phyloP scores from a whole-genome alignment of 805 yeast species.

The Candida glaebosa region DNA sequence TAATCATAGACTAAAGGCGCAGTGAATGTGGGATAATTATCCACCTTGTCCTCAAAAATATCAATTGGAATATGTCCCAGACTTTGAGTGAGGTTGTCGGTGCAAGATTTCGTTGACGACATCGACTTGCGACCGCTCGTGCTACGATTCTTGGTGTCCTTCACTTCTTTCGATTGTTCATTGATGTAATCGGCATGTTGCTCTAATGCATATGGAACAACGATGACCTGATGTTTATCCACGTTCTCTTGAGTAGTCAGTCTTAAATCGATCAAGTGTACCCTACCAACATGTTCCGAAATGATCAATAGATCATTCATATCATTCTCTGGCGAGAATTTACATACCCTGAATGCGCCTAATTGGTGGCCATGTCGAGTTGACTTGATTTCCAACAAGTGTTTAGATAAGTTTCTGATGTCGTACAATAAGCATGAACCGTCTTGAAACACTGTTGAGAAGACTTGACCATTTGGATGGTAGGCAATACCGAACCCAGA shows the following conservation, averaged over 20 bases:
- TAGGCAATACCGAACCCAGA: constrained; percentile 82
- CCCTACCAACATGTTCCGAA: constrained; percentile 82
- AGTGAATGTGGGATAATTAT: constrained; percentile 13
- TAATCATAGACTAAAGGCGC: constrained; percentile 43
- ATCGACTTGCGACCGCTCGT: background rate
- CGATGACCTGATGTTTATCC: constrained; percentile 69
- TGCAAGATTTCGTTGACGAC: constrained; percentile 8
- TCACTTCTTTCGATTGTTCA: background rate
- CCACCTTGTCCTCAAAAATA: constrained; percentile 2
- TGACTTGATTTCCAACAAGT: constrained; percentile 50
- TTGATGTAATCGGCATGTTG: constrained; percentile 26
- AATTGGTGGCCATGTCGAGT: constrained; percentile 52
- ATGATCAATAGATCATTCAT: constrained; percentile 73
- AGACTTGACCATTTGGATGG: constrained; percentile 68
- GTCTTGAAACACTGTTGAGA: constrained; percentile 82
- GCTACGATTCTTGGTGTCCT: background rate
- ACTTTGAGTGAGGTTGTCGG: constrained; percentile 9
- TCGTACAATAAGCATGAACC: constrained; percentile 80
- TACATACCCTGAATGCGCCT: constrained; percentile 67
- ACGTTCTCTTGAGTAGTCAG: constrained; percentile 38
- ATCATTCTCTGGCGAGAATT: constrained; percentile 47
- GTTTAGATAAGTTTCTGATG: constrained; percentile 48
- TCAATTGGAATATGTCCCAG: constrained; percentile 1
- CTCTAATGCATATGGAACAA: constrained; percentile 53
- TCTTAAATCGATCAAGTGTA: constrained; percentile 80